Base-by-base conservation (phyloP, 345 rosid species). In the Citrus unshiu region DNA sequence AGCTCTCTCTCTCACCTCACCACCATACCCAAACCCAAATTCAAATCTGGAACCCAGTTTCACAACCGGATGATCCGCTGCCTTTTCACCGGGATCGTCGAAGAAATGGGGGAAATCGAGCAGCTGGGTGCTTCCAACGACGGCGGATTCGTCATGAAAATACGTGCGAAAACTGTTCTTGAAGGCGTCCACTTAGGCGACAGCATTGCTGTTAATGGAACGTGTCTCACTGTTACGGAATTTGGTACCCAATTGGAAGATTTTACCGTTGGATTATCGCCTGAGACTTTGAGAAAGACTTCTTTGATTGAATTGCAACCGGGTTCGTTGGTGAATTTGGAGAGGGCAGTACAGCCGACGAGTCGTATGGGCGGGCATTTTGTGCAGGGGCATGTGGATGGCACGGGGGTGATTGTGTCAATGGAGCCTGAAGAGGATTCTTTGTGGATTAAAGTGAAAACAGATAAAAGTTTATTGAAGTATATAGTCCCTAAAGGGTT, bases 361-460 rank as follows among this genome's bases (percentile, higher is more conserved):
- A 88, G 89, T 58, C 80, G 95, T 18, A 91, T 93, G 98, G 98
- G 98, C 1, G 97, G 97, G 22, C 98, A 95, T 83, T 92, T 93
- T 76, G 98, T 92, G 82, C 98, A 92, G 87, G 98, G 98, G 7
- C 97, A 93, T 76, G 98, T 95, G 77, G 98, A 95, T 73, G 98
- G 97, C 8, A 92, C 95, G 14, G 98, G 97, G 57, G 90, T 81
- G 91, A 95, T 95, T 1, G 90, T 87, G 51, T 81, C 81, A 60
- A 91, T 82, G 86, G 90, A 85, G 24, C 78, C 77, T 7, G 98
- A 95, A 58, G 89, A 84, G 18, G 98, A 95, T 74, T 95, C 98
- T 2, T 32, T 95, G 84, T 92, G 98, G 98, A 83, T 95, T 59
- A 93, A 91, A 83, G 94, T 95, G 68, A 93, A 86, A 84, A 86